A percentile compares a stretch with the other conserved stretches of the same genome.
These are phyloP conservation scores for Hymenoscyphus infarciens DNA, from an alignment of 2,329 filamentous ascomycete species.

Conservation along the genomic window DNA sequence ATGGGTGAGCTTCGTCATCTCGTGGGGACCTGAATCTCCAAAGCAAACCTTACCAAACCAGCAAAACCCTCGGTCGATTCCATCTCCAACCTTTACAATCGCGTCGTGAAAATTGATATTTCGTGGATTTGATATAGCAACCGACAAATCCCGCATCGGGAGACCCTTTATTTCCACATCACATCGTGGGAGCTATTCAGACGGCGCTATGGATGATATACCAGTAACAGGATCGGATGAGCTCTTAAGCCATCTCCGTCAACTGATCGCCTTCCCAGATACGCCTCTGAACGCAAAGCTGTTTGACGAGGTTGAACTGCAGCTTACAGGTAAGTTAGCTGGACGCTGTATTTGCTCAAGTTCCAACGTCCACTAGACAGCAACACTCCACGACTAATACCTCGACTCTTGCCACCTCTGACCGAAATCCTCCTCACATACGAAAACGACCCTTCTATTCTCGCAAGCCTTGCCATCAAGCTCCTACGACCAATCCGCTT, in stretches of 20 bases:
- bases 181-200: not conserved
- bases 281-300: conserved; percentile 46
- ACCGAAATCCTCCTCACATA: conserved; percentile 50
- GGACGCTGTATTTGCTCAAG: not conserved
- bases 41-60: no score
- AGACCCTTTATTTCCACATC: not conserved
- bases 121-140: not conserved
- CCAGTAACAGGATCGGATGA: conserved; percentile 51
- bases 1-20: no score
- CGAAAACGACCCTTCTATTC: conserved; percentile 46
- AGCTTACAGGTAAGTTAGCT: conserved; percentile 47
- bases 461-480: conserved; percentile 53
- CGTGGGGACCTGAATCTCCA: no score
- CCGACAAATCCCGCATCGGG: not conserved
- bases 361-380: conserved; percentile 39
- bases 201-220: conserved; percentile 37
- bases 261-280: conserved; percentile 44
- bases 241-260: conserved; percentile 51
- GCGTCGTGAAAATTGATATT: no score
- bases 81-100: no score
- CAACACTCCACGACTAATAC: conserved; percentile 51
- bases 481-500: conserved; percentile 53
- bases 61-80: no score
- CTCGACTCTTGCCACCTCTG: conserved; percentile 51
- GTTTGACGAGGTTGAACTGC: conserved; percentile 57